A percentile compares a stretch with the other conserved stretches of the same genome.
phyloP scores from a whole-genome alignment of 768 basidiomycete genomes.

The Royoungia palumana region DNA sequence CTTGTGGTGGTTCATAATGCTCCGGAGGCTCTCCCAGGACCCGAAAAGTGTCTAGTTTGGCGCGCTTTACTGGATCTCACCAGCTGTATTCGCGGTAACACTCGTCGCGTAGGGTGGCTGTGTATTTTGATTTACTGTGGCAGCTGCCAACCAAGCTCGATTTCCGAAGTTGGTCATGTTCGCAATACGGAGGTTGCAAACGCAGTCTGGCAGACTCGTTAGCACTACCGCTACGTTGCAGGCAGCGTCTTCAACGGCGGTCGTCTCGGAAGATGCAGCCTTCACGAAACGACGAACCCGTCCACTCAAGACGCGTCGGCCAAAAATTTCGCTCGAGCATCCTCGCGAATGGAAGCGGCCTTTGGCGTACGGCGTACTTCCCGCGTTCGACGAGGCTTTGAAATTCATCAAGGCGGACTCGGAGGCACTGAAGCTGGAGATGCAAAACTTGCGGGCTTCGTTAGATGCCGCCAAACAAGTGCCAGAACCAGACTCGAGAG shows the following conservation, averaged over 20 bases:
- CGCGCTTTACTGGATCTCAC: no score
- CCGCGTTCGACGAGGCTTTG: slow-evolving; percentile 84
- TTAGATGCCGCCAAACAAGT: slow-evolving; percentile 22
- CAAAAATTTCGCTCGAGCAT: slow-evolving; percentile 46
- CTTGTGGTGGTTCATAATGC: no score
- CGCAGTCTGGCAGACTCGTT: slow-evolving; percentile 2
- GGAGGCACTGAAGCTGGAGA: slow-evolving; percentile 36
- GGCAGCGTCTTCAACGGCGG: slow-evolving; percentile 4
- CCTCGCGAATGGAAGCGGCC: slow-evolving; percentile 67
- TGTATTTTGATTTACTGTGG: no score
- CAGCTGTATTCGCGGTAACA: no score
- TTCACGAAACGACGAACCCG: slow-evolving; percentile 8
- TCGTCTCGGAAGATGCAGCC: slow-evolving; percentile 4
- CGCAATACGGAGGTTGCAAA: slow-evolving; percentile 8
- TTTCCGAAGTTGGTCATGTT: no score
- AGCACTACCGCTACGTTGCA: slow-evolving; percentile 8
- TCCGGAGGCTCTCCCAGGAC: no score
- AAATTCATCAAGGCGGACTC: slow-evolving; percentile 66
- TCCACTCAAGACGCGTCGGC: slow-evolving; percentile 37
- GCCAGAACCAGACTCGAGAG: slow-evolving; percentile 31
- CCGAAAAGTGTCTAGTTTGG: no score
- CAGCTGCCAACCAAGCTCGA: no score
- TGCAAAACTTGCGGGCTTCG: slow-evolving; percentile 19
- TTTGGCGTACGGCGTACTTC: slow-evolving; percentile 57
- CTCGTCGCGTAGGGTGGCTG: no score